Conservation (phyloP, 148 eudicot species). For the Cornus florida region DNA sequence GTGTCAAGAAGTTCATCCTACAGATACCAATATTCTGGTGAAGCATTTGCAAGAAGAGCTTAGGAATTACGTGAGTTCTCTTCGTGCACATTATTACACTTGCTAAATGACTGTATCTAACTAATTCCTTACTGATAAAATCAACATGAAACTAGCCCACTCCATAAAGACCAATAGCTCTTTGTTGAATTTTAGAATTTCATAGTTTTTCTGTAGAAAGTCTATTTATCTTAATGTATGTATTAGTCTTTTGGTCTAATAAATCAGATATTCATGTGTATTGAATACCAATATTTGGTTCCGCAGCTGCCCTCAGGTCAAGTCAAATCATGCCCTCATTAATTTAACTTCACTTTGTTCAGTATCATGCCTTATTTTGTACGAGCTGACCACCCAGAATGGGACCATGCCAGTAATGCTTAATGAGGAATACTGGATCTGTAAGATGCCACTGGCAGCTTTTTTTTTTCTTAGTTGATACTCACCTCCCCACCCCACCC, state of each 20-base stretch:
- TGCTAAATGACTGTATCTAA: not conserved
- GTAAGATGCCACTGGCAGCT: too few species aligned
- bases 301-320: not conserved
- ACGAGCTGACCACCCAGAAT: too few species aligned
- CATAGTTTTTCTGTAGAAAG: not conserved
- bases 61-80: conserved; percentile 59
- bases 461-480: too few species aligned
- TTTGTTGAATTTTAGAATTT: not conserved
- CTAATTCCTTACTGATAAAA: not conserved
- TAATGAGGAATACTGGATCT: too few species aligned
- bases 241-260: not conserved
- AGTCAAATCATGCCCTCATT: too few species aligned
- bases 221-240: not conserved
- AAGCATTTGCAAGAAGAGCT: conserved; percentile 92
- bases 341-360: too few species aligned
- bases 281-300: not conserved
- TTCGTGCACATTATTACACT: not conserved
- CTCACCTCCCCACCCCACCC: too few species aligned
- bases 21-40: conserved; percentile 58
- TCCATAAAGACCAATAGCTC: not conserved
- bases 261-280: not conserved
- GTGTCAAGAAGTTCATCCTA: conserved; percentile 43
- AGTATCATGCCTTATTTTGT: too few species aligned
- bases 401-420: too few species aligned
- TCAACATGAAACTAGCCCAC: not conserved